Evolutionary conservation across 768 basidiomycete genomes (phyloP), one percentile per base, ranked within the genome.

Genomic region (Termitomyces sp.): DNA sequence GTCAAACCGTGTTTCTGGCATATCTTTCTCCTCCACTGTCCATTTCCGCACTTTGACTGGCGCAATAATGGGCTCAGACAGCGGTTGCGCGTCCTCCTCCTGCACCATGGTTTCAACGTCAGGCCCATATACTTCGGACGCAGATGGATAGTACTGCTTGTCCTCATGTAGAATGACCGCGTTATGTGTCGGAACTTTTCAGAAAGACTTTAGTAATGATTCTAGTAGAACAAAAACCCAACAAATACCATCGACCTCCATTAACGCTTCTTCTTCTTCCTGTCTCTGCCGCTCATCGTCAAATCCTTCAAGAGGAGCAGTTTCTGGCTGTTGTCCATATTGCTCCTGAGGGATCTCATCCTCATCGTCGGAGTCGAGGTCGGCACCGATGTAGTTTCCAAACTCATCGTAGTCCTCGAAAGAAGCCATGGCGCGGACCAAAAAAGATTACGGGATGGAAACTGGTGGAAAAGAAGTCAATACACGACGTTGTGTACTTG

Each of bases 1-100:
- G 76, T 98, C 95, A 72, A 90, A 99, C n/a, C 97, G 85, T 59
- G 95, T 98, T 70, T 92, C 87, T 26, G 95, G 96, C 80, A 97
- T 87, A 62, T 88, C 90, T 72, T 96, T 96, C 75, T 97, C 94
- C 67, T 96, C 93, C 7, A 98, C 86, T 0, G 86, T 84, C 89
- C 96, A 99, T 79, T 88, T 94, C 60, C 94, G 82, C 51, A 94
- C 87, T 76, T 98, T 97, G 58, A 98, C 82, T 36, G 97, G 97
- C 11, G 93, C 94, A 62, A 99, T 79, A 59, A 99, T 95, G 20
- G 97, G 97, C 66, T 98, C 93, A 2, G 92, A 82, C 20, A 99
- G 80, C 14, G 94, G 94, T 70, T 99, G 97, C 3, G 92, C 86
- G 68, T 99, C 97, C 74, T 99, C 97, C 71, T 99, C 97, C 69